phyloP scores from a whole-genome alignment of 2,329 filamentous ascomycete genomes.

The Chaetomiaceae sp. region DNA sequence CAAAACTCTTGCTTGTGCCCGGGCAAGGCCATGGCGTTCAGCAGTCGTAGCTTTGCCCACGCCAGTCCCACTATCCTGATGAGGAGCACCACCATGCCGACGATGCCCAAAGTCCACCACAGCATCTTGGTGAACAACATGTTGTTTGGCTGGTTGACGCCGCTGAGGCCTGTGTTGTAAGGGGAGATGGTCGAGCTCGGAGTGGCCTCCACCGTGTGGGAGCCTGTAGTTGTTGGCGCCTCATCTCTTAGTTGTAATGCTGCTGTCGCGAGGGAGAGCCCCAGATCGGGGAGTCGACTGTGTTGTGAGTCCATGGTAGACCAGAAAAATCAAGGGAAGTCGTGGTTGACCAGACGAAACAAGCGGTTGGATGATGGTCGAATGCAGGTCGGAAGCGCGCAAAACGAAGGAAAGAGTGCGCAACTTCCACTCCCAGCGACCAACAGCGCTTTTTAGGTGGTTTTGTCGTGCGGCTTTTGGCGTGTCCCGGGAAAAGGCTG shows the following conservation, averaged over 20 bases:
- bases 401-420: not conserved
- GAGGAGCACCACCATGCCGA: slow-evolving; percentile 49
- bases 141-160: slow-evolving; percentile 57
- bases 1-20: slow-evolving; percentile 55
- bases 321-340: not conserved
- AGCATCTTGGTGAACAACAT: slow-evolving; percentile 52
- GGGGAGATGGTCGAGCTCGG: slow-evolving; percentile 49
- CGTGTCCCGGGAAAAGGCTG: not conserved
- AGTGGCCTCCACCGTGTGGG: slow-evolving; percentile 27
- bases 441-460: not conserved
- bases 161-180: slow-evolving; percentile 53
- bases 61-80: slow-evolving; percentile 51
- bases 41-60: slow-evolving; percentile 54
- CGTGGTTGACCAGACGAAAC: not conserved
- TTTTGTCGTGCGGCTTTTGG: not conserved
- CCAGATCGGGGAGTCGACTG: slow-evolving; percentile 30
- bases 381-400: not conserved
- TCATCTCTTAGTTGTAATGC: slow-evolving; percentile 15
- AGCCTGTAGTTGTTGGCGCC: slow-evolving; percentile 9
- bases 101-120: slow-evolving; percentile 58
- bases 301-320: slow-evolving; percentile 31
- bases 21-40: slow-evolving; percentile 53
- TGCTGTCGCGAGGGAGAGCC: slow-evolving; percentile 7
- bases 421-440: not conserved
- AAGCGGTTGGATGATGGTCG: not conserved